Evolutionary conservation across 495 filamentous ascomycete genomes (phyloP).

Genomic region (Penicillium coprophilum): DNA sequence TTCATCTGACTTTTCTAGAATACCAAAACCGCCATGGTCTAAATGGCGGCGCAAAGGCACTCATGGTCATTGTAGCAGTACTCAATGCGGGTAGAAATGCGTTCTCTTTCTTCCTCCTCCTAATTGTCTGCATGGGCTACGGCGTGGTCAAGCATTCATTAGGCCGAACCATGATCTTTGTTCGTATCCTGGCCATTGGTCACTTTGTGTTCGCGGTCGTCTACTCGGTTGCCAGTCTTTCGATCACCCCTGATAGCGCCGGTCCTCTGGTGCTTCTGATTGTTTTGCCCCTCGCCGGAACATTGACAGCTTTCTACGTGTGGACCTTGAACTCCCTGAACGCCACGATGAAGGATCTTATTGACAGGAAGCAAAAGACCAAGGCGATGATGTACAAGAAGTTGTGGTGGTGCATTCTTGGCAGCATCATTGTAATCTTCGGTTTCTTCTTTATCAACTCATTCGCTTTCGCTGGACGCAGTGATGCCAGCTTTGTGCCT

Average conservation of each 20-base stretch:
- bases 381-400: slow-evolving; percentile 98
- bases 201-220: slow-evolving; percentile 96
- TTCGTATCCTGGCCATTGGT: slow-evolving; percentile 82
- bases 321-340: slow-evolving; percentile 98
- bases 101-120: slow-evolving; percentile 96
- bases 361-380: slow-evolving; percentile 87
- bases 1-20: slow-evolving; percentile 51
- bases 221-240: slow-evolving; percentile 85
- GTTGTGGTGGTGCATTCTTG: slow-evolving; percentile 96
- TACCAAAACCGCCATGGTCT: slow-evolving; percentile 86
- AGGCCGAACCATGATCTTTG: slow-evolving; percentile 90
- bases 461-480: slow-evolving; percentile 82
- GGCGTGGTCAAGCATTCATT: slow-evolving; percentile 96
- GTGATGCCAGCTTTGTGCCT: slow-evolving; percentile 84
- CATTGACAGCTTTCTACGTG: slow-evolving; percentile 95
- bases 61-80: slow-evolving; percentile 86
- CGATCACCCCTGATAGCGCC: slow-evolving; percentile 70
- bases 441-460: slow-evolving; percentile 96
- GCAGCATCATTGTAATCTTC: slow-evolving; percentile 91
- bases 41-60: slow-evolving; percentile 72
- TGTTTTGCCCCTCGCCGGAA: slow-evolving; percentile 87
- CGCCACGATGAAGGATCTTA: slow-evolving; percentile 90
- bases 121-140: slow-evolving; percentile 99
- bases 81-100: slow-evolving; percentile 93
- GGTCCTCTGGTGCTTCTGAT: slow-evolving; percentile 94